These are phyloP conservation scores for Trichoderma gamsii DNA, from an alignment of 495 filamentous ascomycete species.

Conservation along the genomic window DNA sequence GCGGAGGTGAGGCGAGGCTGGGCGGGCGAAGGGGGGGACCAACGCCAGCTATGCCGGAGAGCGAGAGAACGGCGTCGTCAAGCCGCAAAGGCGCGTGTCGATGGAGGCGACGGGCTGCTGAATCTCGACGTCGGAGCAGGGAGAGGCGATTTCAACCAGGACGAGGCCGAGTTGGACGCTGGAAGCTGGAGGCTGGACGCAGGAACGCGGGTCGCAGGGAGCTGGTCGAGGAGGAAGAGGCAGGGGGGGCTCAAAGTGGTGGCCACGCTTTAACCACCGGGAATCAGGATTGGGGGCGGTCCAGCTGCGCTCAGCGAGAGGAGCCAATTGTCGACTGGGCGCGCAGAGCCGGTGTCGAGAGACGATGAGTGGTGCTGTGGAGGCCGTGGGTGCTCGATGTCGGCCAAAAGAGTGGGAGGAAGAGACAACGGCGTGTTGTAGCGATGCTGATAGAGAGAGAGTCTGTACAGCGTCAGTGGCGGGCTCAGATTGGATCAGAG, in stretches of 20 bases:
- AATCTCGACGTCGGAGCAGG: not conserved
- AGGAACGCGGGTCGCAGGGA: slow-evolving; percentile 11
- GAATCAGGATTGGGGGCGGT: not conserved
- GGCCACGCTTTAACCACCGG: not conserved
- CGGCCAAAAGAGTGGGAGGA: not conserved
- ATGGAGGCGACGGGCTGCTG: not conserved
- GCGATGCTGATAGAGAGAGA: not conserved
- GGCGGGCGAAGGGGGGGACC: slow-evolving; percentile 17
- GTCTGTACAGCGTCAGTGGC: not conserved
- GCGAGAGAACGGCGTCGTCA: not conserved
- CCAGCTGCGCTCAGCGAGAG: not conserved
- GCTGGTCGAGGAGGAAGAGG: slow-evolving; percentile 2
- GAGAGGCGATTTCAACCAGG: not conserved
- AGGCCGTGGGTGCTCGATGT: not conserved
- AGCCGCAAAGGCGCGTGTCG: slow-evolving; percentile 3
- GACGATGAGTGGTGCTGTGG: not conserved
- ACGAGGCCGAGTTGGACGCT: not conserved
- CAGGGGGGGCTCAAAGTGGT: not conserved
- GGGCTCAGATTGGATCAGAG: not conserved
- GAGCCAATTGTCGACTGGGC: slow-evolving; percentile 4
- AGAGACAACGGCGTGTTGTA: not conserved
- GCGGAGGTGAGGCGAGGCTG: slow-evolving; percentile 24
- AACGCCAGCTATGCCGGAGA: slow-evolving; percentile 12
- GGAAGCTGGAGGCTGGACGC: not conserved
- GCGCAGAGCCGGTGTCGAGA: not conserved